phyloP scores from a whole-genome alignment of 139 green algal genomes.

The Eudorina sp. region DNA sequence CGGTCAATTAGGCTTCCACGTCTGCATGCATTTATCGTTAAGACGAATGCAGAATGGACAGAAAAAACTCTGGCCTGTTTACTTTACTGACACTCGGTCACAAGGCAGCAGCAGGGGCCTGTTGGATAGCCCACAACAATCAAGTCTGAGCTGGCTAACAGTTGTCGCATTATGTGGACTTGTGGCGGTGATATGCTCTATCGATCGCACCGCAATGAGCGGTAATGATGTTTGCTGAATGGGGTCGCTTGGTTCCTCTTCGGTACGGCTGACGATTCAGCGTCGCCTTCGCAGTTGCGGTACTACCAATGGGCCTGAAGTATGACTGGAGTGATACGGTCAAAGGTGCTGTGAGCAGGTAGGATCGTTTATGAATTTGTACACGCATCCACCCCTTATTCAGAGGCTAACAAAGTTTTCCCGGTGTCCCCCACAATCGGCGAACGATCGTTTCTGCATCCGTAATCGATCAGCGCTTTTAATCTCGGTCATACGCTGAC shows the following conservation, averaged over 20 bases:
- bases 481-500: constrained; percentile 77
- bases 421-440: too few relatives aligned
- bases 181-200: constrained; percentile 75
- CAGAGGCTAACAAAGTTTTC: too few relatives aligned
- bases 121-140: neutral
- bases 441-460: too few relatives aligned
- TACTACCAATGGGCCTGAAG: constrained; percentile 29
- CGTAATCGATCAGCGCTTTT: constrained; percentile 74
- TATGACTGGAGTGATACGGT: constrained; percentile 78
- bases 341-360: constrained; percentile 82
- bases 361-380: too few relatives aligned
- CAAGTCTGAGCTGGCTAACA: neutral
- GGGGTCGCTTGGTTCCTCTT: neutral
- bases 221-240: too few relatives aligned
- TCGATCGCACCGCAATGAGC: constrained; percentile 76
- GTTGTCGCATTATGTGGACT: constrained; percentile 44
- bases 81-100: too few relatives aligned
- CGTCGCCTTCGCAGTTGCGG: constrained; percentile 18
- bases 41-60: constrained; percentile 1
- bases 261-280: neutral
- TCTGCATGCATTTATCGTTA: constrained; percentile 1
- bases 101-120: neutral
- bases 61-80: neutral
- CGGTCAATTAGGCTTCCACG: too few relatives aligned
- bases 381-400: too few relatives aligned